Base-by-base conservation (phyloP, 2,329 filamentous ascomycete species). In the Thielaviopsis cerberus region DNA sequence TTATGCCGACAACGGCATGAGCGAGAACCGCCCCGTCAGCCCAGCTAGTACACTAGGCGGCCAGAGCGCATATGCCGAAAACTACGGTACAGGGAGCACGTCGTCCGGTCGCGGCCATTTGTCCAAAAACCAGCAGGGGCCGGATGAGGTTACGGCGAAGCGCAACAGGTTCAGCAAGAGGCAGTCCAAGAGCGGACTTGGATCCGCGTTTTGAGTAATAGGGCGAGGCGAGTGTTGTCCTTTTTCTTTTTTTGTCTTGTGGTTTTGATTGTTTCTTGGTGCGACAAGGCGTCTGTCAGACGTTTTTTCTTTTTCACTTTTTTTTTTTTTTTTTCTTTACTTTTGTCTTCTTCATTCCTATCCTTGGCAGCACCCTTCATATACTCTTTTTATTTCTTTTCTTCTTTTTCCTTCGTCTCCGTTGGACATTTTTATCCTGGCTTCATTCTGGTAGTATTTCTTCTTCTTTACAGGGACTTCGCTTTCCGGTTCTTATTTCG, bases 181-280 rank as follows among this genome's bases (percentile, higher is more conserved):
- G 64, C 88, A 95, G 71, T 94, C 87, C 17, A 94, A 94, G 72
- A 95, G 88, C 69, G 90, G 91, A n/a, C 78, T 95, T 54, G 88
- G 88, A 26, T 86, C 90, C 54, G 86, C 88, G 55, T 95, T 96
- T 67, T 94, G 56, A 65, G 66, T 63, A 63, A 66, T 67, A 24
- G 11, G 48, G 13, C 20, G 4, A 25, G 48, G 20, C 23, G 10
- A 51, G 50, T 10, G 23, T 20, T 13, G 22, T 26, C 2, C 8
- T 52, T 53, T 30, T 37, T 34, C 17, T 37, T 34, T n/a, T 17
- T 30, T 24, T 27, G 48, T 17, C 22, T 53, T 65, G 30, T 22
- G 20, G 48, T 55, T 45, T 52, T 48, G 8, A 30, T 45, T 53
- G 53, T 50, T 45, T 59, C 48, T 23, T 55, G 53, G 51, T 50